Conservation (phyloP, 1,139 yeast genomes). For the Candida sp. region DNA sequence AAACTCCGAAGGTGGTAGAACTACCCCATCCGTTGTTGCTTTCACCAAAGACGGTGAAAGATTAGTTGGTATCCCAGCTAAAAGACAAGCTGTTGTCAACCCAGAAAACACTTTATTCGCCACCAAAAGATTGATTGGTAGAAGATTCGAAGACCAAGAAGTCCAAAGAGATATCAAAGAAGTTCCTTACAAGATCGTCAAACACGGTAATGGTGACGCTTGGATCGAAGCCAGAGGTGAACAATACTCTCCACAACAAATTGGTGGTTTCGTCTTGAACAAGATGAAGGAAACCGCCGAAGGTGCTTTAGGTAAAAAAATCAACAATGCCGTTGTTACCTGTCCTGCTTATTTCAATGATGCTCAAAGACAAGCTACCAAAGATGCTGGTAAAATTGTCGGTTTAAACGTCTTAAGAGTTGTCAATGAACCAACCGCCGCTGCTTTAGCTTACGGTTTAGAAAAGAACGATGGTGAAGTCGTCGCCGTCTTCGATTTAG, state of each 20-base stretch:
- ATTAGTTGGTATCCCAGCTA: constrained; percentile 99
- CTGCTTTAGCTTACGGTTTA: constrained; percentile 96
- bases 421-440: constrained; percentile 99
- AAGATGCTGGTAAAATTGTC: constrained; percentile 97
- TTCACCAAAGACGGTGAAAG: constrained; percentile 86
- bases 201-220: constrained; percentile 97
- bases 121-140: constrained; percentile 98
- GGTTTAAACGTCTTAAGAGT: constrained; percentile 96
- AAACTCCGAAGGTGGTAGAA: constrained; percentile 98
- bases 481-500: constrained; percentile 83
- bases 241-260: constrained; percentile 92
- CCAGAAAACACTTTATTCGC: constrained; percentile 98
- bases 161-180: constrained; percentile 96
- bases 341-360: constrained; percentile 99
- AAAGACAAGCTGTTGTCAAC: constrained; percentile 98
- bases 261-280: constrained; percentile 95
- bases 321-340: constrained; percentile 88
- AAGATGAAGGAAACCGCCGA: constrained; percentile 98
- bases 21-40: constrained; percentile 98
- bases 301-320: constrained; percentile 79
- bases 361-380: constrained; percentile 98
- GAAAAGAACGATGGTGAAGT: constrained; percentile 75
- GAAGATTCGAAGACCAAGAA: constrained; percentile 94
- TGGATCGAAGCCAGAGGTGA: constrained; percentile 98
- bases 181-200: constrained; percentile 96